Conservation (phyloP, 2,329 filamentous ascomycete genomes). For the Leptosphaerulina australis region DNA sequence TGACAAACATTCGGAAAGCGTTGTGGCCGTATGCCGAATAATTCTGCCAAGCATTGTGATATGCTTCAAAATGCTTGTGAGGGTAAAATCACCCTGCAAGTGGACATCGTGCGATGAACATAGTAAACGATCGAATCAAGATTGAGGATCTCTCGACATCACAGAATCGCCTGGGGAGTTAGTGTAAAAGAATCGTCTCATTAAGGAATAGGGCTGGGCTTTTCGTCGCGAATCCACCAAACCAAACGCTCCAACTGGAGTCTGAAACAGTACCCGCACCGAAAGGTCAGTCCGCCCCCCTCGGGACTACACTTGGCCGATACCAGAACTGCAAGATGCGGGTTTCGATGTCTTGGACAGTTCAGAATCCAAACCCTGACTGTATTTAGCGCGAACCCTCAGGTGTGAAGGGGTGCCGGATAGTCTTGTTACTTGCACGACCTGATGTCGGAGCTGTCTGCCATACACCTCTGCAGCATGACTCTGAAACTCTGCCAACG, state of each 20-base stretch:
- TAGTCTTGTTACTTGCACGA: conserved; percentile 22
- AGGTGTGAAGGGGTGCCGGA: conserved; percentile 19
- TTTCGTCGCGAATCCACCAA: conserved; percentile 29
- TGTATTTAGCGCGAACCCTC: conserved; percentile 19
- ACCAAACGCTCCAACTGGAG: conserved; percentile 32
- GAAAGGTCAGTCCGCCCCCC: conserved; percentile 28
- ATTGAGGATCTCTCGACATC: conserved; percentile 23
- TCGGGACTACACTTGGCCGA: conserved; percentile 33
- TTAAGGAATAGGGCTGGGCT: conserved; percentile 23
- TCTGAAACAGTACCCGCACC: conserved; percentile 40
- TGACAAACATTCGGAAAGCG: not conserved
- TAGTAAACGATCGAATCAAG: conserved; percentile 13
- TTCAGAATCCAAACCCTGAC: conserved; percentile 13
- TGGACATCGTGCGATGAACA: conserved; percentile 7
- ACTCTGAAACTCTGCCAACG: conserved; percentile 29
- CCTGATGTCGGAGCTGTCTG: conserved; percentile 24
- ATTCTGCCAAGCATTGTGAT: conserved; percentile 2
- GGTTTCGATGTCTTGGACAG: conserved; percentile 18
- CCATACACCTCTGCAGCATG: conserved; percentile 25
- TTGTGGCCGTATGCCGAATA: not conserved
- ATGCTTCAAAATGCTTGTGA: conserved; percentile 21
- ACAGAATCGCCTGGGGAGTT: not conserved
- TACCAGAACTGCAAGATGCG: conserved; percentile 26
- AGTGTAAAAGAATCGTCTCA: not conserved
- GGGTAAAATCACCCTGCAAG: conserved; percentile 6